Evolutionary conservation across 2,329 filamentous ascomycete species (phyloP).

Genomic region (Paecilomyces sp.): DNA sequence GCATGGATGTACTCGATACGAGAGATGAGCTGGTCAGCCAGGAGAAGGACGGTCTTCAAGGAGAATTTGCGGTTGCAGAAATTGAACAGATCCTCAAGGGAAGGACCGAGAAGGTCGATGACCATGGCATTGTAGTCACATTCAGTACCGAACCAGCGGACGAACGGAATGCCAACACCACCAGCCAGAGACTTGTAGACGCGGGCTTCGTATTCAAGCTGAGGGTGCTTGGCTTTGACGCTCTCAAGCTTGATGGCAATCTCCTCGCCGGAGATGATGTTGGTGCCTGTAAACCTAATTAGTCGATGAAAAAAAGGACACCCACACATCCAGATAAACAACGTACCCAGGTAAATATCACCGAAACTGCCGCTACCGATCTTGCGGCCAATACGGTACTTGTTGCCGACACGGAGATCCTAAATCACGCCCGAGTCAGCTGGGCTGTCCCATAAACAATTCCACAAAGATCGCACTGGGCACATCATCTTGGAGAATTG

Average conservation of each 20-base stretch:
- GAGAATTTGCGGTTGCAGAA: constrained; percentile 99
- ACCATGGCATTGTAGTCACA: constrained; percentile 99
- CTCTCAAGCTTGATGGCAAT: constrained; percentile 99
- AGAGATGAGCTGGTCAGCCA: constrained; percentile 97
- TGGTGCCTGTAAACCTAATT: constrained; percentile 59
- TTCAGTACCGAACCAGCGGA: constrained; percentile 98
- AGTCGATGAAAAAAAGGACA: constrained; percentile 1
- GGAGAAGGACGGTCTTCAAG: constrained; percentile 90
- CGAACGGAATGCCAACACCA: constrained; percentile 95
- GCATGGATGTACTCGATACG: constrained; percentile 99
- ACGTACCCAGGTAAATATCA: constrained; percentile 84
- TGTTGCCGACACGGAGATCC: constrained; percentile 99
- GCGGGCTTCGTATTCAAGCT: constrained; percentile 96
- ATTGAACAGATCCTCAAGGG: constrained; percentile 97
- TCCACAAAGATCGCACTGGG: neutral
- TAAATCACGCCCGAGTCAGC: constrained; percentile 35
- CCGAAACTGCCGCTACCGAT: constrained; percentile 97
- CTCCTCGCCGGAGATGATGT: constrained; percentile 99
- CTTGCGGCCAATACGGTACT: constrained; percentile 99
- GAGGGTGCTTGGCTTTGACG: constrained; percentile 98
- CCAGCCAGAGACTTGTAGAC: constrained; percentile 83
- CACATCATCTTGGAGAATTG: neutral
- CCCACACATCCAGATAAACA: neutral
- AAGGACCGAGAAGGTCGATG: constrained; percentile 89
- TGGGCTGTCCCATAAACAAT: neutral